phyloP scores from a whole-genome alignment of 2,329 filamentous ascomycete species.

The Trichoderma lentiforme region DNA sequence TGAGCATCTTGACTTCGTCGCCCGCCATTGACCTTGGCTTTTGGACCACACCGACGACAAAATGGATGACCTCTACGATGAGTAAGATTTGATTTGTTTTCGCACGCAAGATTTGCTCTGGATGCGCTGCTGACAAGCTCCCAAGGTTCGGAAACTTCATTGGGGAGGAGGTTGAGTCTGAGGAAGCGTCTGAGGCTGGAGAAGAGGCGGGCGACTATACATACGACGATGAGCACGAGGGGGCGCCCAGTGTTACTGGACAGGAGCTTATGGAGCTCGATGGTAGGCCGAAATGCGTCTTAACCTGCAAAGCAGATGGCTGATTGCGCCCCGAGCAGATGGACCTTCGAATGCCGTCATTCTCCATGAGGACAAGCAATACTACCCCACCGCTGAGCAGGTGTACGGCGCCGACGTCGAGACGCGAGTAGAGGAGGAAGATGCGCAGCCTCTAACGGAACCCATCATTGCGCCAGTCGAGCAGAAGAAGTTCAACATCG shows the following conservation, averaged over 20 bases:
- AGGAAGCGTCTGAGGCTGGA: constrained; percentile 78
- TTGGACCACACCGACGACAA: constrained; percentile 25
- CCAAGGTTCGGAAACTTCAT: constrained; percentile 95
- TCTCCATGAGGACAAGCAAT: constrained; percentile 98
- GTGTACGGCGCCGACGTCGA: constrained; percentile 94
- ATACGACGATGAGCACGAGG: constrained; percentile 71
- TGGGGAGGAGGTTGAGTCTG: constrained; percentile 81
- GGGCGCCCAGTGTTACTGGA: constrained; percentile 60
- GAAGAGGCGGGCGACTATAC: constrained; percentile 73
- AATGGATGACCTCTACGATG: constrained; percentile 97
- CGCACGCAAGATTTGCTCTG: neutral
- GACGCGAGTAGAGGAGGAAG: constrained; percentile 93
- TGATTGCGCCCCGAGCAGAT: constrained; percentile 41
- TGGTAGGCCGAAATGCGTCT: constrained; percentile 45
- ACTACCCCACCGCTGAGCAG: constrained; percentile 96
- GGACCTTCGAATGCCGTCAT: constrained; percentile 95
- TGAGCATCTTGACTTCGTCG: constrained; percentile 18
- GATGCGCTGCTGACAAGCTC: neutral
- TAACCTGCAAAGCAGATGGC: neutral
- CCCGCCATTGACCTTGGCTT: constrained; percentile 23
- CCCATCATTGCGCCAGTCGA: constrained; percentile 92
- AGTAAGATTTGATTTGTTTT: constrained; percentile 51
- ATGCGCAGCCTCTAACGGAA: constrained; percentile 86
- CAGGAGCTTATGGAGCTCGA: constrained; percentile 95
- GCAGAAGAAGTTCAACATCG: constrained; percentile 92